phyloP scores from a whole-genome alignment of 2,329 filamentous ascomycete genomes.

The Nemania bipapillata region DNA sequence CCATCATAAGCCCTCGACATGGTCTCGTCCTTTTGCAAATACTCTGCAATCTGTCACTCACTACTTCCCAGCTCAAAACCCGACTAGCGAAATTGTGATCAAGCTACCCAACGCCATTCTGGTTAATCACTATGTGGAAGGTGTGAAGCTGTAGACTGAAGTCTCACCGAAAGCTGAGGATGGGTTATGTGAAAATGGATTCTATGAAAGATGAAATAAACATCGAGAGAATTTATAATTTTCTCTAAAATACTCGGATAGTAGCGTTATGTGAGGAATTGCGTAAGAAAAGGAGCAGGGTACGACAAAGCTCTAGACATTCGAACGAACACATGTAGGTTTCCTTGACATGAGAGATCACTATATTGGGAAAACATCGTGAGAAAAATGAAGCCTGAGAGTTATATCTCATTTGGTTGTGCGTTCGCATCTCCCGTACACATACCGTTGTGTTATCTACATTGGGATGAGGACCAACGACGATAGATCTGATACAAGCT shows the following conservation, averaged over 20 bases:
- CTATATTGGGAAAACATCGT: not conserved
- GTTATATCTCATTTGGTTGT: constrained; percentile 46
- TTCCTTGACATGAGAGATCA: constrained; percentile 34
- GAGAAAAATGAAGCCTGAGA: constrained; percentile 23
- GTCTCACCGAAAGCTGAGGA: constrained; percentile 11
- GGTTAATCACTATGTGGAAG: constrained; percentile 48
- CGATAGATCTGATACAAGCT: constrained; percentile 47
- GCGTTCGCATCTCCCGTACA: constrained; percentile 51
- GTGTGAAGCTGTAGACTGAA: constrained; percentile 31
- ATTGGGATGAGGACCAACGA: constrained; percentile 45
- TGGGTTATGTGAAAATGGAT: constrained; percentile 37
- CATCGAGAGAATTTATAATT: constrained; percentile 34
- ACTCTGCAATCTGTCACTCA: constrained; percentile 46
- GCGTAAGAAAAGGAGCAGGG: constrained; percentile 39
- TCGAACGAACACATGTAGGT: constrained; percentile 42
- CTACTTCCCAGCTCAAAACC: constrained; percentile 46
- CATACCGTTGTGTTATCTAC: constrained; percentile 46
- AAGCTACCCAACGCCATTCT: constrained; percentile 44
- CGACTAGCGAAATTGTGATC: constrained; percentile 39
- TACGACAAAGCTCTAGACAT: constrained; percentile 36
- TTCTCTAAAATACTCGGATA: constrained; percentile 43
- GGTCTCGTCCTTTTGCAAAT: constrained; percentile 41
- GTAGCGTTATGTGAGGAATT: constrained; percentile 41
- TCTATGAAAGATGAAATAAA: constrained; percentile 32
- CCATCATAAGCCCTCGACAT: constrained; percentile 42